A percentile compares a stretch with the other conserved stretches of the same genome.
These are phyloP conservation scores for Earliella scabrosa DNA, from an alignment of 1,284 basidiomycete genomes.

Conservation along the genomic window DNA sequence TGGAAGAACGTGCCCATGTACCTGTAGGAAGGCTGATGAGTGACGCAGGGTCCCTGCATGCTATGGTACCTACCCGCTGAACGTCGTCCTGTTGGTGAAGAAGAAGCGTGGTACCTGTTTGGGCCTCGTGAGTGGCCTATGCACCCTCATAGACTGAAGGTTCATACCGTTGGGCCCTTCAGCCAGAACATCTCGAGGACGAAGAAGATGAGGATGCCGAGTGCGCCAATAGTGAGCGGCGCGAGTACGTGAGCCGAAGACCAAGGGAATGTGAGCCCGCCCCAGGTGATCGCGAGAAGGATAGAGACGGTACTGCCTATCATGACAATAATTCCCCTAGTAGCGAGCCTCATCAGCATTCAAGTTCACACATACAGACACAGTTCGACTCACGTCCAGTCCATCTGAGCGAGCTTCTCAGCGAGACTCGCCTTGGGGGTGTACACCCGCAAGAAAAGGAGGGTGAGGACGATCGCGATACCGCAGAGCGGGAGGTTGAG, in stretches of 20 bases:
- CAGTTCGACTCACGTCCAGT: constrained; percentile 45
- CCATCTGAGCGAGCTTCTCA: constrained; percentile 37
- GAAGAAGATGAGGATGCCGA: constrained; percentile 18
- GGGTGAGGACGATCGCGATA: constrained; percentile 15
- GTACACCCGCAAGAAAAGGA: constrained; percentile 20
- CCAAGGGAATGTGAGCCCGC: constrained; percentile 25
- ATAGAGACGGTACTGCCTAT: neutral
- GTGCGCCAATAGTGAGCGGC: constrained; percentile 23
- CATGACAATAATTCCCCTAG: neutral
- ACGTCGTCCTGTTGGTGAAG: constrained; percentile 33
- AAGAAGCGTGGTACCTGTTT: constrained; percentile 33
- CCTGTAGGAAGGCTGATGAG: no score
- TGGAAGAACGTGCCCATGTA: constrained; percentile 29
- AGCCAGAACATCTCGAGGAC: constrained; percentile 17
- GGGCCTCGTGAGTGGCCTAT: no score
- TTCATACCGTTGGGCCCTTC: constrained; percentile 14
- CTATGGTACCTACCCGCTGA: constrained; percentile 33
- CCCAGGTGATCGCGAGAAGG: constrained; percentile 18
- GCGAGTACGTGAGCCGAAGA: constrained; percentile 20
- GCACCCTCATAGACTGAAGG: neutral
- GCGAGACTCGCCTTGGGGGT: constrained; percentile 31
- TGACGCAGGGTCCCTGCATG: no score
- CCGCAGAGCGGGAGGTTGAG: constrained; percentile 25
- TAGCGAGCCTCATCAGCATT: neutral
- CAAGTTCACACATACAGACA: no score